phyloP scores from a whole-genome alignment of 208 protist genomes.

The Crithidia expoeki region DNA sequence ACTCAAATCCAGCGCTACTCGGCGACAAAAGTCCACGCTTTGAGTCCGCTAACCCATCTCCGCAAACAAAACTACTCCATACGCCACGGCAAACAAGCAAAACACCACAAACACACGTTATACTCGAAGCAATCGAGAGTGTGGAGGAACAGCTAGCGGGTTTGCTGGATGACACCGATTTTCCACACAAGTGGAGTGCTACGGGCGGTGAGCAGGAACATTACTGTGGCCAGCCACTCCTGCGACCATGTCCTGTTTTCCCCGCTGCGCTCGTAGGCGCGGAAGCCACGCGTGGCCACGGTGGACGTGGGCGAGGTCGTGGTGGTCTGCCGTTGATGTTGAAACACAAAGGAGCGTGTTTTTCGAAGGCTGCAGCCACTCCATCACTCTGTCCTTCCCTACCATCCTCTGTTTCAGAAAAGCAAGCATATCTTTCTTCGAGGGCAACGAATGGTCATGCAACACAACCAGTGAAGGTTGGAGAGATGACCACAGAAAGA shows the following conservation, averaged over 20 bases:
- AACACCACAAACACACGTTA: not conserved
- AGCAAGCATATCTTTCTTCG: not conserved
- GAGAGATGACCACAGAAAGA: not conserved
- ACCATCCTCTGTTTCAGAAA: not conserved
- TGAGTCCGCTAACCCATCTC: not conserved
- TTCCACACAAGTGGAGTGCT: not conserved
- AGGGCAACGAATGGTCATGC: too few species aligned
- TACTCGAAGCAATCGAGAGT: conserved; percentile 17
- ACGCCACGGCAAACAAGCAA: not conserved
- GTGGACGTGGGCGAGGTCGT: not conserved
- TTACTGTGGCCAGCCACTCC: not conserved
- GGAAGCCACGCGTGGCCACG: too few species aligned
- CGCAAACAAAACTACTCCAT: not conserved
- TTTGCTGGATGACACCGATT: conserved; percentile 18
- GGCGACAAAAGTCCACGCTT: conserved; percentile 3
- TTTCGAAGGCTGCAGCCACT: not conserved
- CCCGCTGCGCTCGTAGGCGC: not conserved
- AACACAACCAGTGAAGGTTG: not conserved
- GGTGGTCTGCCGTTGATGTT: not conserved
- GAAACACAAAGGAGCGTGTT: not conserved
- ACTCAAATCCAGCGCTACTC: not conserved
- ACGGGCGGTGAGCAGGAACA: not conserved
- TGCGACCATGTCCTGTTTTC: not conserved
- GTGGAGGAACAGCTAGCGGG: conserved; percentile 22
- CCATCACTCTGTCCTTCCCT: conserved; percentile 15